A percentile compares a stretch with the other conserved stretches of the same genome.
Conservation (phyloP, 2,329 filamentous ascomycete species). For the Xylaria sp. region DNA sequence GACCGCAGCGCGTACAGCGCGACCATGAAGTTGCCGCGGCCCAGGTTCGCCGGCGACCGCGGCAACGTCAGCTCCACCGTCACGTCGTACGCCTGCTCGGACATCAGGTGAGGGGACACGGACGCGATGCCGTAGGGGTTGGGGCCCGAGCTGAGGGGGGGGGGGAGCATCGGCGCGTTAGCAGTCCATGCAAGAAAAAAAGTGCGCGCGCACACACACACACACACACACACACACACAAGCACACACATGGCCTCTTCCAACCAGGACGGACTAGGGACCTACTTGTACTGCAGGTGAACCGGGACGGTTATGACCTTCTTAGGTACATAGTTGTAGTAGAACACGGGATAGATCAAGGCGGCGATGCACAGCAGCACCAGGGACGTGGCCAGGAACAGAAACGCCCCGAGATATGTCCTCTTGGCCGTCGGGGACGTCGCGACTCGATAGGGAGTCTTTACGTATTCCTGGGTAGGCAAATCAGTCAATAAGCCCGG, state of each 20-base stretch:
- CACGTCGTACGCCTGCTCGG: slow-evolving; percentile 83
- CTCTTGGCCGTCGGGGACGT: slow-evolving; percentile 57
- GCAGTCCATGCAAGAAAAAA: too few species aligned
- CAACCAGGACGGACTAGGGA: too few species aligned
- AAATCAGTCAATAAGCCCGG: slow-evolving; percentile 2
- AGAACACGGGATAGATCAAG: slow-evolving; percentile 56
- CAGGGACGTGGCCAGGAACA: slow-evolving; percentile 47
- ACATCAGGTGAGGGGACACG: slow-evolving; percentile 59
- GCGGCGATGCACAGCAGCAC: slow-evolving; percentile 52
- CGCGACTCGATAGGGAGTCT: slow-evolving; percentile 39
- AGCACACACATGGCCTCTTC: too few species aligned
- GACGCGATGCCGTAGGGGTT: slow-evolving; percentile 57
- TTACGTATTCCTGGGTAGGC: slow-evolving; percentile 31
- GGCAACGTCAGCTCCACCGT: slow-evolving; percentile 75
- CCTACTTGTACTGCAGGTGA: slow-evolving; percentile 62
- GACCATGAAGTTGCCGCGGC: slow-evolving; percentile 93
- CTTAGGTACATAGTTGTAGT: slow-evolving; percentile 59
- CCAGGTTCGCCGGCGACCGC: slow-evolving; percentile 73
- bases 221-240: too few species aligned
- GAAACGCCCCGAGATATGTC: slow-evolving; percentile 49
- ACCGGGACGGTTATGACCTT: slow-evolving; percentile 55
- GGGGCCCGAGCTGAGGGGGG: slow-evolving; percentile 44
- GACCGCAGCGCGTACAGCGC: slow-evolving; percentile 69
- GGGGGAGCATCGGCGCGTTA: slow-evolving; percentile 1
- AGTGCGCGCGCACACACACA: too few species aligned